Evolutionary conservation across 2,329 filamentous ascomycete species (phyloP), one percentile per base, ranked within the genome.

Genomic region (Botrytis paeoniae): DNA sequence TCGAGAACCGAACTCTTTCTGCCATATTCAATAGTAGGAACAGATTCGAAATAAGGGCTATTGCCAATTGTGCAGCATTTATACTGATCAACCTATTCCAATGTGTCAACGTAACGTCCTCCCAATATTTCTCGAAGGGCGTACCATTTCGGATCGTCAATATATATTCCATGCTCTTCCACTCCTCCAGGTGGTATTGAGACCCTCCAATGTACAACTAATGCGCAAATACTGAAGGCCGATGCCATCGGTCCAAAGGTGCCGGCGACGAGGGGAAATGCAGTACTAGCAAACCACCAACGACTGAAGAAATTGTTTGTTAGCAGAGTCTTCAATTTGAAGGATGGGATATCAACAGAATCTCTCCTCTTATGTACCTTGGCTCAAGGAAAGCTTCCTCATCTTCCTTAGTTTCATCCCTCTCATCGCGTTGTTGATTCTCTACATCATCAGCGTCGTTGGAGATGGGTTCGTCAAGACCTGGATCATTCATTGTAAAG

Each of bases 21-120:
- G 94, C 93, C 86, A 98, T 97, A 82, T 97, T 97, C 77, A 96
- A 88, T 0, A 98, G 86, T 1, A 98, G 86, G 75, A 94, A 94
- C 1, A 93, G 75, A 78, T 98, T 98, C 12, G 94, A 93, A 1
- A 91, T 81, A 45, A 97, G 84, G 25, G 94, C 95, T 74, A 93
- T 88, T 29, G 84, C 88, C 7, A 98, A 86, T 75, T 95, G 95
- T 3, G 91, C 85, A 4, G 91, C 92, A 79, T 98, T 98, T 77
- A 97, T 83, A 70, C 85, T 88, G 61, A 91, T 89, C 66, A 92
- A 87, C 92, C 89, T 91, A 73, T 68, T 1, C 25, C 20, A 59
- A 22, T 48, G 4, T 7, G 3, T 70, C 9, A 65, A 48, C 35
- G 41, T n/a, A 59, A 48, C 22, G 9, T 3, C 14, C 32, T 29